These are phyloP conservation scores for Leptomonas pyrrhocoris DNA, from an alignment of 208 protist species.

Conservation along the genomic window DNA sequence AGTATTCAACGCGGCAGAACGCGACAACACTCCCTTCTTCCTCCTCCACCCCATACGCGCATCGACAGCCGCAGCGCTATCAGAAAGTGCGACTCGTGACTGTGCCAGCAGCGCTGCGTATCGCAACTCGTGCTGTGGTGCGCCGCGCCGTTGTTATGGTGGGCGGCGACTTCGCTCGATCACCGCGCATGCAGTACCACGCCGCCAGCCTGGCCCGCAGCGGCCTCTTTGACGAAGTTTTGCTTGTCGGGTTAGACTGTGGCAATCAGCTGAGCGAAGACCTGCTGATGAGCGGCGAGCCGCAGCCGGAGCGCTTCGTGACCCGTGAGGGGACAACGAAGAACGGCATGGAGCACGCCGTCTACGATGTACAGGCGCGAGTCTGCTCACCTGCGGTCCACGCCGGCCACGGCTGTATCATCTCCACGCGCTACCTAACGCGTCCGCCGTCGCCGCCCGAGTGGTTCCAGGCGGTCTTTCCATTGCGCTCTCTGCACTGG, in stretches of 20 bases:
- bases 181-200: constrained; percentile 93
- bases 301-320: constrained; percentile 36
- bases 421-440: constrained; percentile 41
- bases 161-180: constrained; percentile 88
- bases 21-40: too few relatives aligned
- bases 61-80: constrained; percentile 5
- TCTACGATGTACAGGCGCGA: constrained; percentile 23
- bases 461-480: constrained; percentile 67
- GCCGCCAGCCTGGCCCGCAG: constrained; percentile 67
- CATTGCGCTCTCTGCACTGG: constrained; percentile 57
- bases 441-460: constrained; percentile 46
- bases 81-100: constrained; percentile 27
- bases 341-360: constrained; percentile 12
- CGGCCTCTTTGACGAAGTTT: constrained; percentile 76
- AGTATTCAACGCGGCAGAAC: not conserved
- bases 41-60: not conserved
- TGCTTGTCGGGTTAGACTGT: constrained; percentile 75
- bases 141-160: constrained; percentile 85
- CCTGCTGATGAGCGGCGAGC: constrained; percentile 42
- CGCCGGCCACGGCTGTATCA: constrained; percentile 30
- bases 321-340: constrained; percentile 12
- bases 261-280: constrained; percentile 76
- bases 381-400: constrained; percentile 22
- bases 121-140: constrained; percentile 52
- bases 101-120: constrained; percentile 40